phyloP scores from a whole-genome alignment of 2,329 filamentous ascomycete species.

The Bipolaris cookei region DNA sequence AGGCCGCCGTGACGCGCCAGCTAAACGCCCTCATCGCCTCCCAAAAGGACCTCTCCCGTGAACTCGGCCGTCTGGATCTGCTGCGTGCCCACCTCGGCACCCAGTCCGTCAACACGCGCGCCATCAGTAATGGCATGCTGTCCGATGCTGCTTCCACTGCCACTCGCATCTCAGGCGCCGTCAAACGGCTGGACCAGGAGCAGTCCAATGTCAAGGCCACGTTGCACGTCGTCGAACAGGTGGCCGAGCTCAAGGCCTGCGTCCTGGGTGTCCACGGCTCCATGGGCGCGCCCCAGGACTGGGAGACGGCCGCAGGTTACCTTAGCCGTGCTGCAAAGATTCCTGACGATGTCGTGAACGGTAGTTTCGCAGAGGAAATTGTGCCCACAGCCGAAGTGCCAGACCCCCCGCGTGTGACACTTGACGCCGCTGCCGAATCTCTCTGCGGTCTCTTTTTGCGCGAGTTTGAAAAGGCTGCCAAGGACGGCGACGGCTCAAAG shows the following conservation, averaged over 20 bases:
- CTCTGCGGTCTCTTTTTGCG: constrained; percentile 88
- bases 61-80: constrained; percentile 85
- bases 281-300: constrained; percentile 98
- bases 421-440: constrained; percentile 86
- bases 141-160: constrained; percentile 85
- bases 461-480: constrained; percentile 92
- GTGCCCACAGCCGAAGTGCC: constrained; percentile 96
- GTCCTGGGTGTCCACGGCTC: constrained; percentile 92
- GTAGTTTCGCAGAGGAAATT: constrained; percentile 87
- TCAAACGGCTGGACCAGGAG: constrained; percentile 86
- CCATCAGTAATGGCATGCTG: constrained; percentile 90
- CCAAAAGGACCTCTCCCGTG: constrained; percentile 84
- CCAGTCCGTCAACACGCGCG: constrained; percentile 81
- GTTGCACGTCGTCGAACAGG: constrained; percentile 89
- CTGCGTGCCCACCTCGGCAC: constrained; percentile 86
- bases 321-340: constrained; percentile 82
- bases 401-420: constrained; percentile 83
- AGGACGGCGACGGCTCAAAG: constrained; percentile 83
- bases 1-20: constrained; percentile 73
- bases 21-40: constrained; percentile 80
- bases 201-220: constrained; percentile 91
- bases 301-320: constrained; percentile 94
- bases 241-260: constrained; percentile 95
- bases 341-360: constrained; percentile 78
- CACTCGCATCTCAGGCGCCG: constrained; percentile 81